Base-by-base conservation (phyloP, 2,329 filamentous ascomycete species). In the Ascochyta clinopodiicola region DNA sequence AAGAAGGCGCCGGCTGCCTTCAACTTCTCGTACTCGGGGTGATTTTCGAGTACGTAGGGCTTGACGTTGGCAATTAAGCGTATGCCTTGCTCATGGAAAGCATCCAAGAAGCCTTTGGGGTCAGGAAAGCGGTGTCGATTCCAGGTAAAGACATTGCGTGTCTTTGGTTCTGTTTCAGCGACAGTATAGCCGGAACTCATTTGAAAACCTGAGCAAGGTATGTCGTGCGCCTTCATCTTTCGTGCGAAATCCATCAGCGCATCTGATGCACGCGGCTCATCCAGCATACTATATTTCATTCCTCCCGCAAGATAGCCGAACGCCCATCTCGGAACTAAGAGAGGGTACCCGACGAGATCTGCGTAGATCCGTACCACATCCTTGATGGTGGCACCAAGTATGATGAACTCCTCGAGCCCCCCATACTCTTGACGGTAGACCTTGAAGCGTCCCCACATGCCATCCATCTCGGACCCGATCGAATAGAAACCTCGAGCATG, bases 131-230 rank as follows among this genome's bases (percentile, higher is more conserved):
- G 82, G 65, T 89, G 84, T 4, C 75, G 75, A 62, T 91, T 91
- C 88, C 89, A 92, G 0, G 86, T 88, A 64, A 85, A 88, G 3
- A 90, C 88, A 56, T 89, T 90, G 51, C 88, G 79, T 0, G 87
- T 89, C 73, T 89, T 89, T 1, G 88, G 88, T 51, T 85, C 83
- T 0, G 77, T 79, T 63, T 89, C 86, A 0, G 87, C 82, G 3
- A 91, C 84, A 0, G 88, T 90, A 68, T 91, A 91, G 0, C 88
- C 88, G 0, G 86, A 89, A 22, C 84, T 87, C 87, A 90, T 88
- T 67, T 90, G 88, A 68, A 89, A 88, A 0, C 84, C 88, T 0
- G 87, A 89, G 64, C 87, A 89, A 2, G 88, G 88, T 44, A 90
- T 90, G 25, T 85, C 87, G 58, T 90, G 78, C 62, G 85, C 77